Percentiles rank a stretch among this genome's conserved stretches.
Conservation (phyloP, 352 stramenopile genomes). For the Phytophthora idaei region DNA sequence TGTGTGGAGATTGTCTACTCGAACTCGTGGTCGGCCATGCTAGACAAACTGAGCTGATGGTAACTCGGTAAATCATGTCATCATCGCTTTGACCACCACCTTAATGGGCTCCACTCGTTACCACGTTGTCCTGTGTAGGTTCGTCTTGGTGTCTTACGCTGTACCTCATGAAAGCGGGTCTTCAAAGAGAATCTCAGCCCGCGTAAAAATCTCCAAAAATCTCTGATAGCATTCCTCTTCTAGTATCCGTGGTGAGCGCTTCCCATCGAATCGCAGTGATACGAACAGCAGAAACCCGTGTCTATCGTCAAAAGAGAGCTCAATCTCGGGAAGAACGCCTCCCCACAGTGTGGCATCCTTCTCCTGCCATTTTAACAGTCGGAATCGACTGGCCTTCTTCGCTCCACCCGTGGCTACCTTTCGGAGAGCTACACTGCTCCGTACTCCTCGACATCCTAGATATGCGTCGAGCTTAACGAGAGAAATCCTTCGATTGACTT, state of each 20-base stretch:
- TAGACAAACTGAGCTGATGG: neutral
- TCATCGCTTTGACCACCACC: neutral
- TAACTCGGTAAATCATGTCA: neutral
- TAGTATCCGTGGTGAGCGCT: constrained; percentile 35
- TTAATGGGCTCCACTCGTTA: neutral
- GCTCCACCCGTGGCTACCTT: constrained; percentile 20
- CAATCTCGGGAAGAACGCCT: constrained; percentile 76
- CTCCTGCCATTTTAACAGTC: constrained; percentile 91
- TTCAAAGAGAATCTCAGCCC: constrained; percentile 31
- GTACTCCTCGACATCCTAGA: constrained; percentile 33
- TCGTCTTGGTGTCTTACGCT: neutral
- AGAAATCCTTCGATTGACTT: constrained; percentile 58
- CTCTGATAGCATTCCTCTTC: constrained; percentile 53
- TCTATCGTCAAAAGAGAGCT: constrained; percentile 70
- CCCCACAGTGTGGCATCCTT: constrained; percentile 85
- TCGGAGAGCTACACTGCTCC: constrained; percentile 34
- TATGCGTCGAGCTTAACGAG: constrained; percentile 35
- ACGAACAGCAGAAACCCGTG: constrained; percentile 69
- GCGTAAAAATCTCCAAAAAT: constrained; percentile 55
- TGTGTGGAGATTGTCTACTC: neutral
- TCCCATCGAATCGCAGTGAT: constrained; percentile 55
- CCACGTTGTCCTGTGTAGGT: neutral
- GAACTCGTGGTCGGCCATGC: neutral
- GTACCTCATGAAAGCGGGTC: constrained; percentile 19
- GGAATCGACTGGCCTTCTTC: constrained; percentile 79